Evolutionary conservation across 345 rosid genomes (phyloP), one percentile per base, ranked within the genome.

Genomic region (Camelina neglecta): DNA sequence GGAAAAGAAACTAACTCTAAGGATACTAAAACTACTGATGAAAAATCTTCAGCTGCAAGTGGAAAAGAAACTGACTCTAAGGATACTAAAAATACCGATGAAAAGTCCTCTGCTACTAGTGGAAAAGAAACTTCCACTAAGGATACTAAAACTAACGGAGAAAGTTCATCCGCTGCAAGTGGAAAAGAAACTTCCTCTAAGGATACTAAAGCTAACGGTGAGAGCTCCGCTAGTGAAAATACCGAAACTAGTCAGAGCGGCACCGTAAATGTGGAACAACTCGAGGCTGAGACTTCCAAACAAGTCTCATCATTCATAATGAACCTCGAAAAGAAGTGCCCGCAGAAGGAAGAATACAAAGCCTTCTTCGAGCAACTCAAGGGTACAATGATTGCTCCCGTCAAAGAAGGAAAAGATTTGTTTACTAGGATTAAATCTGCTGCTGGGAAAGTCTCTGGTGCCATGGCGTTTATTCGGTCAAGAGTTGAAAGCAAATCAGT

Each of bases 281-380:
- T 77, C 7, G 80, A 77, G 36, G 42, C 51, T 35, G 15, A 64
- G 20, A 70, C 66, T 35, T 62, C 75, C 6, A 21, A 64, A 56
- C 48, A 64, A 26, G 47, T 71, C 0, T 48, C 65, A 55, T 7
- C 36, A 48, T 77, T 77, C 61, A 7, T 77, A 57, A 64, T 71
- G 75, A 71, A 57, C 71, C 67, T 71, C 11, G 80, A 77, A 54
- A 71, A 71, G 61, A 77, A 77, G 75, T 71, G 80, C 71, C 76
- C 80, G 0, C 50, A 15, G 6, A 77, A 71, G 23, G 80, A 71
- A 38, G 80, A 65, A 49, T 77, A 11, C 56, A 77, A 71, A 35
- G 20, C 39, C 6, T 77, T 77, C 67, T 71, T 77, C 31, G 81
- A 71, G 49, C 66, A 77, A n/a, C 67, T 77, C 16, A 77, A 71